Evolutionary conservation across 139 green algal genomes (phyloP), one percentile per base, ranked within the genome.

Genomic region (Chlorella sp.): DNA sequence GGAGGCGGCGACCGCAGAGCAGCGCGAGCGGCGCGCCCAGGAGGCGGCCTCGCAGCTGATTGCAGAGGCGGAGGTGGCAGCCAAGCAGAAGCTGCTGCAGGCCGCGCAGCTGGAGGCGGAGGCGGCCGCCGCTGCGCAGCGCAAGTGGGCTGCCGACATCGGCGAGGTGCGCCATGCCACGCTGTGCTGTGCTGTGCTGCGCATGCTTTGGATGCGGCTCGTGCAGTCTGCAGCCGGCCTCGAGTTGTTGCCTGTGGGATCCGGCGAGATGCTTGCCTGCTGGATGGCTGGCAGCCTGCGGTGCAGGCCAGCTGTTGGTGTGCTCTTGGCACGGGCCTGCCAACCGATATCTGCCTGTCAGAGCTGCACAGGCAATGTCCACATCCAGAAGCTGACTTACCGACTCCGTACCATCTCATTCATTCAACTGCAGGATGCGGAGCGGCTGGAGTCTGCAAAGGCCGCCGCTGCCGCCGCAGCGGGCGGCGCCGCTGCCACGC

Each of bases 41-140:
- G 28, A 55, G 39, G 71, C 41, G 4, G 64, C 51, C 23, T 38
- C 72, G 13, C 32, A 26, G 39, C 28, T 70, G 23, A 80, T 96
- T 82, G 93, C 93, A 13, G 87, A 93, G 25, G 93, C 93, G 17
- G 93, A 96, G 85, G 92, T 93, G 64, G 30, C 41, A 18, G 79
- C 64, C 12, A 28, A 18, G 30, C n/a, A 41, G 18, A 74, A 78
- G 64, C n/a, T 75, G 41, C 65, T 84, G 41, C 79, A 65, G 11
- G 79, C 79, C 17, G 64, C 79, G 23, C 41, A 84, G 64, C 64
- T 75, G 64, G 32, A 84, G n/a, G 64, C 64, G 5, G 41, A 74
- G 64, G 26, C 79, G 18, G 41, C 63, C 4, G 64, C 71, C 6
- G 34, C n/a, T 3, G 36, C 56, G 13, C 64, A 44, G 25, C 26